phyloP scores from a whole-genome alignment of 2,329 filamentous ascomycete genomes.

The Ophiosphaerella narmari region DNA sequence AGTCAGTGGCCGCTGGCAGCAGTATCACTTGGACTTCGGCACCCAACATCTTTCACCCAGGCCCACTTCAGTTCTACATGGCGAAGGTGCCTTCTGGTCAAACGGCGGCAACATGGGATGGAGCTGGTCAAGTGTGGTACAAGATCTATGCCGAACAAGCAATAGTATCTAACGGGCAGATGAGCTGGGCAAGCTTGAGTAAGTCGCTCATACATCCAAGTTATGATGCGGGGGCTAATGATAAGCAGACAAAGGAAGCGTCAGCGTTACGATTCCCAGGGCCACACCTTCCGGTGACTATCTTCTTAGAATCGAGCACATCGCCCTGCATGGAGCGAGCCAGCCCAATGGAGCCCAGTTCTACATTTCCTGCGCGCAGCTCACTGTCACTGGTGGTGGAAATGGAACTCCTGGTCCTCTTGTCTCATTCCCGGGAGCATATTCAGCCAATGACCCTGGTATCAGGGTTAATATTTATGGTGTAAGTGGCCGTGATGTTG shows the following conservation, averaged over 20 bases:
- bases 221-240: background rate
- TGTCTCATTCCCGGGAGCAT: slow-evolving; percentile 51
- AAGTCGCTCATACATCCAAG: slow-evolving; percentile 4
- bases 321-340: slow-evolving; percentile 49
- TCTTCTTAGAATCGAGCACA: slow-evolving; percentile 53
- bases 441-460: slow-evolving; percentile 38
- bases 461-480: slow-evolving; percentile 42
- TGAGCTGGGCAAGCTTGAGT: slow-evolving; percentile 35
- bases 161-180: slow-evolving; percentile 18
- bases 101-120: slow-evolving; percentile 36
- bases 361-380: slow-evolving; percentile 54
- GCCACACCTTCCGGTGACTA: slow-evolving; percentile 51
- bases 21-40: slow-evolving; percentile 39
- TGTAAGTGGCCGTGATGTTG: background rate
- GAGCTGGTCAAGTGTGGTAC: slow-evolving; percentile 44
- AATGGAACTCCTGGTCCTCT: slow-evolving; percentile 44
- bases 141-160: slow-evolving; percentile 40
- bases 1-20: slow-evolving; percentile 35
- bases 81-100: slow-evolving; percentile 41
- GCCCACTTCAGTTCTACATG: slow-evolving; percentile 46
- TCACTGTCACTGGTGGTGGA: slow-evolving; percentile 49
- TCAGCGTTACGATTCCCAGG: slow-evolving; percentile 46
- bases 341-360: slow-evolving; percentile 47
- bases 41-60: slow-evolving; percentile 40
- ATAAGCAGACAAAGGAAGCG: slow-evolving; percentile 16